Evolutionary conservation across 2,329 filamentous ascomycete genomes (phyloP), one percentile per base, ranked within the genome.

Genomic region (Fusarium sp.): DNA sequence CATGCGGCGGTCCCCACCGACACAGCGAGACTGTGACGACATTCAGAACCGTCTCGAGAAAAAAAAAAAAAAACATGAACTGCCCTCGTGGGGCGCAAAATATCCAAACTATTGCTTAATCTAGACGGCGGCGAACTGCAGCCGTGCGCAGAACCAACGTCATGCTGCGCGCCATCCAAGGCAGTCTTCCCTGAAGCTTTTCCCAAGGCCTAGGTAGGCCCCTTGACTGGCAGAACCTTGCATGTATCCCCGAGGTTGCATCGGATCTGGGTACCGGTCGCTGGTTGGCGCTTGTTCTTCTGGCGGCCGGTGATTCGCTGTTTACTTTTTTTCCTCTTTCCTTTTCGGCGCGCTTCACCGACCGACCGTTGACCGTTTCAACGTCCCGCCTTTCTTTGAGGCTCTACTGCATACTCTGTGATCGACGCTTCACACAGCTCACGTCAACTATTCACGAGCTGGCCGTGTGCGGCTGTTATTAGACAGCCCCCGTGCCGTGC

Each of bases 401-500:
- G 32, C 52, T 54, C 48, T 32, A 25, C 52, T 25, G 14, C 52
- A 20, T 37, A 45, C 41, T 68, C 48, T 65, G 48, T 56, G n/a
- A 59, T 45, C 66, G 58, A 72, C 37, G 34, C 66, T 64, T 35
- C 23, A 63, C 61, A 41, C 72, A 66, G 59, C 52, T 70, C 32
- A 34, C 57, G 34, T 59, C 30, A 32, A 13, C 67, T 54, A 39
- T 65, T 61, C 48, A 34, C 54, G 32, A 64, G 70, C 71, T 66
- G 66, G 76, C 63, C 66, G 71, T 67, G 70, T 57, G 74, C 25
- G 76, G 78, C 79, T 78, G 80, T 81, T 81, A 80, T 79, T 78
- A 81, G 80, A 81, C 79, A 80, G 80, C 71, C 70, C 73, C 66
- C 32, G 25, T 65, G 64, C 45, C 66, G 71, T 66, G 67, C 45